Evolutionary conservation across 1,284 basidiomycete genomes (phyloP).

Genomic region (Moniliophthora roreri): DNA sequence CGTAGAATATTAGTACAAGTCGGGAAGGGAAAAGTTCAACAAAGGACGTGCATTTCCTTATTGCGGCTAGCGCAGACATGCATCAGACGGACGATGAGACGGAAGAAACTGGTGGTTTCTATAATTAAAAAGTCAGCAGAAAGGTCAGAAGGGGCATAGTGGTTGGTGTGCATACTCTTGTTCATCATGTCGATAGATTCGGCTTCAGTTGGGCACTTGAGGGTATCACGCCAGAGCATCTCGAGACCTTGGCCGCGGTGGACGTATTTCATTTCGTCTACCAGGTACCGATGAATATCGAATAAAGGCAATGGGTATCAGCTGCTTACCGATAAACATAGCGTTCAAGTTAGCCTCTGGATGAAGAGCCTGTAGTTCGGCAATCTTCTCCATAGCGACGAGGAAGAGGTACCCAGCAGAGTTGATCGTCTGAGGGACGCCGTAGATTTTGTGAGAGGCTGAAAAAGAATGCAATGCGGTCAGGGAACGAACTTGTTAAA

Average conservation of each 20-base stretch:
- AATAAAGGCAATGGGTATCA: neutral
- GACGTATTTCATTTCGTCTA: conserved; percentile 85
- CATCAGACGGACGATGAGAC: conserved; percentile 94
- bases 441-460: conserved; percentile 95
- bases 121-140: conserved; percentile 4
- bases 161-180: conserved; percentile 66
- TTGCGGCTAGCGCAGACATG: conserved; percentile 79
- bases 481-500: neutral
- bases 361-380: neutral
- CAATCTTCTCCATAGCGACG: conserved; percentile 1
- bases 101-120: conserved; percentile 96
- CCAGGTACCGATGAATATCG: neutral
- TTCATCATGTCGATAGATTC: conserved; percentile 97
- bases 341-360: too few species aligned
- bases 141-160: conserved; percentile 9
- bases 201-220: conserved; percentile 92
- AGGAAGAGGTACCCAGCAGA: conserved; percentile 85
- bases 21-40: conserved; percentile 1
- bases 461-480: neutral
- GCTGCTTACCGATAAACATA: neutral
- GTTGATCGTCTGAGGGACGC: conserved; percentile 96
- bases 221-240: conserved; percentile 90
- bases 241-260: conserved; percentile 97
- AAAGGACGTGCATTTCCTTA: conserved; percentile 52
- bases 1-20: neutral